Evolutionary conservation across 163 green algal genomes (phyloP).

Genomic region (Chlamydomonas reinhardtii): DNA sequence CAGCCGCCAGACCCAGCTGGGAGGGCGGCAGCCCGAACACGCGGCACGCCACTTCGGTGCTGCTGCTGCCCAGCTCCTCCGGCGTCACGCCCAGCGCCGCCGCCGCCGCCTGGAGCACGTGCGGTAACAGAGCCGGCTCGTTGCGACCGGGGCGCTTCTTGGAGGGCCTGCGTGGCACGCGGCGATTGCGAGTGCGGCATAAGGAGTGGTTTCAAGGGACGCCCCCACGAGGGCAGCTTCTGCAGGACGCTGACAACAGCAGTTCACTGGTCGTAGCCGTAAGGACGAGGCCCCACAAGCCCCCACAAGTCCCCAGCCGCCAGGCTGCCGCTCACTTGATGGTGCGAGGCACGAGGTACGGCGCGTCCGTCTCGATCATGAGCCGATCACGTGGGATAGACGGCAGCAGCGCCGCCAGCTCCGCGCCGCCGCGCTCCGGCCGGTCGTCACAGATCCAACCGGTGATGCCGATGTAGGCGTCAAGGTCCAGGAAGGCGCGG

Average conservation of each 20-base stretch:
- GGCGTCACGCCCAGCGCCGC: conserved; percentile 55
- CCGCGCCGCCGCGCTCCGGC: conserved; percentile 72
- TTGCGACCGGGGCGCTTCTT: conserved; percentile 76
- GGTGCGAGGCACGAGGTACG: conserved; percentile 80
- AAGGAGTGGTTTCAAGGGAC: too few relatives aligned
- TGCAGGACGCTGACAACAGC: too few relatives aligned
- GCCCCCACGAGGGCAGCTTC: too few relatives aligned
- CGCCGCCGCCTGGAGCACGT: conserved; percentile 76
- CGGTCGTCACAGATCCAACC: conserved; percentile 82
- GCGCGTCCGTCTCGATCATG: conserved; percentile 87
- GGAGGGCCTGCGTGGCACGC: conserved; percentile 50
- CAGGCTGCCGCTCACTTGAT: conserved; percentile 68
- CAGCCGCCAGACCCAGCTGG: neutral
- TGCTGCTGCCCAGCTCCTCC: conserved; percentile 44
- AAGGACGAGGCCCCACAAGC: too few relatives aligned
- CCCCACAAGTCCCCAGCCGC: too few relatives aligned
- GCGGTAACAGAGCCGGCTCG: conserved; percentile 81
- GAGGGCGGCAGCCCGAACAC: conserved; percentile 6
- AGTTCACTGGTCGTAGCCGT: too few relatives aligned
- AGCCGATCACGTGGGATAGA: conserved; percentile 74
- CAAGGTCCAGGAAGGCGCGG: conserved; percentile 64
- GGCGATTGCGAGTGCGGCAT: too few relatives aligned
- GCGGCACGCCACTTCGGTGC: conserved; percentile 13
- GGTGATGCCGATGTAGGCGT: conserved; percentile 82
- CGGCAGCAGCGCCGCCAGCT: conserved; percentile 75